phyloP scores from a whole-genome alignment of 768 basidiomycete genomes.

The Sporobolomyces phaffii region DNA sequence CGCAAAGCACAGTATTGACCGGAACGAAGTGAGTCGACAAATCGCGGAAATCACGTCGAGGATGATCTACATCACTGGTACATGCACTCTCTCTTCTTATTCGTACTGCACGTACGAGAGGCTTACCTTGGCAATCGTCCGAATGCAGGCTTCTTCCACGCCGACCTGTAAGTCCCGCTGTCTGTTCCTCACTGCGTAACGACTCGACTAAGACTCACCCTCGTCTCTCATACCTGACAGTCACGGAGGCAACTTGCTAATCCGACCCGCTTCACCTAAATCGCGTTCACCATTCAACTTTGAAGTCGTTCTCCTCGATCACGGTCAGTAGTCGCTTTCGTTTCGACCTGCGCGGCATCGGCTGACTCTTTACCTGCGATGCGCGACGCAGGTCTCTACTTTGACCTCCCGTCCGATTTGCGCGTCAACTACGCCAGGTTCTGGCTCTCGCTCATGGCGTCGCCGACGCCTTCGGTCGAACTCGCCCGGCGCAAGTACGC shows the following conservation, averaged over 20 bases:
- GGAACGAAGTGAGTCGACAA: conserved; percentile 88
- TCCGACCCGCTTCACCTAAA: conserved; percentile 60
- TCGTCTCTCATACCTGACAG: conserved; percentile 3
- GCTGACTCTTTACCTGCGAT: not conserved
- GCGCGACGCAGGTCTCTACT: conserved; percentile 58
- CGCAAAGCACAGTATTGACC: conserved; percentile 71
- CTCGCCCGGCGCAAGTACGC: conserved; percentile 79
- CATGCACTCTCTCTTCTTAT: conserved; percentile 58
- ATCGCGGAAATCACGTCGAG: conserved; percentile 81
- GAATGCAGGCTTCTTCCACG: conserved; percentile 43
- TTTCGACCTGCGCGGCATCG: not conserved
- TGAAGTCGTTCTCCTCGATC: conserved; percentile 89
- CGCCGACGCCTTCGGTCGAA: conserved; percentile 60
- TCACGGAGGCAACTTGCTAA: conserved; percentile 72
- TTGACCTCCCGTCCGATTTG: conserved; percentile 73
- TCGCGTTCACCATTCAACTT: conserved; percentile 86
- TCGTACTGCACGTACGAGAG: not conserved
- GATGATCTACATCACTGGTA: conserved; percentile 90
- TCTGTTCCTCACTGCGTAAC: conserved; percentile 48
- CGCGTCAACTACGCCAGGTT: conserved; percentile 61
- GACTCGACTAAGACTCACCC: not conserved
- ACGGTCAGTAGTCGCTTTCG: conserved; percentile 51
- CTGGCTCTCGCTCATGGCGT: conserved; percentile 80
- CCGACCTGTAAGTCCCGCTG: conserved; percentile 65
- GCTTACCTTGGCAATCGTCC: not conserved